Conservation (phyloP, 2,329 filamentous ascomycete species). For the Aschersonia sp. region DNA sequence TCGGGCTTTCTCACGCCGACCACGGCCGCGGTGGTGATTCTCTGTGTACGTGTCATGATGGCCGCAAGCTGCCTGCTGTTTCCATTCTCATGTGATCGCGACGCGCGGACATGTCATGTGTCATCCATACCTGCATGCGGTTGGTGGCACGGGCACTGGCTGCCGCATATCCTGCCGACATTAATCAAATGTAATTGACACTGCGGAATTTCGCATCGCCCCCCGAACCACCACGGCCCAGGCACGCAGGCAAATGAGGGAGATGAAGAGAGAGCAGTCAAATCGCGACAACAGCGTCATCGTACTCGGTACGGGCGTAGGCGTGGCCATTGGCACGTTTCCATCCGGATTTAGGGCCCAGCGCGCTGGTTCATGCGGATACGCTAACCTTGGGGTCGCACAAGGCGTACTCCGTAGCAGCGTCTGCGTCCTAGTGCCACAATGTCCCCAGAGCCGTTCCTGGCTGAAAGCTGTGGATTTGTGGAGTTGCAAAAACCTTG, state of each 20-base stretch:
- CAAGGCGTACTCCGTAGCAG: neutral
- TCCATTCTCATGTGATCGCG: neutral
- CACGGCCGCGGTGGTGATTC: neutral
- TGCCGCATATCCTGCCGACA: neutral
- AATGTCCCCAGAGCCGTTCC: neutral
- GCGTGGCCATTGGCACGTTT: slow-evolving; percentile 3
- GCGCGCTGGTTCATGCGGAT: slow-evolving; percentile 4
- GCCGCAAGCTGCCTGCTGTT: neutral
- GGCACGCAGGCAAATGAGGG: no score
- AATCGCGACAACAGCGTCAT: no score
- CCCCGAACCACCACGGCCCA: no score
- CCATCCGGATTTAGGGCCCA: slow-evolving; percentile 4
- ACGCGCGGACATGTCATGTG: neutral
- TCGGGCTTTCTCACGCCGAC: neutral
- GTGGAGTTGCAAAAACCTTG: neutral
- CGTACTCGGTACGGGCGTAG: neutral
- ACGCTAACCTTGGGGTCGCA: slow-evolving; percentile 5
- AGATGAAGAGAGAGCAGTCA: no score
- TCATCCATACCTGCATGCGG: neutral
- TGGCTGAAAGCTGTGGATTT: neutral
- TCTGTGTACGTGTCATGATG: neutral
- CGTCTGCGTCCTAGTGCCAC: neutral
- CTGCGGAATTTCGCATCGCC: neutral
- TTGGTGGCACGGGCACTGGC: neutral
- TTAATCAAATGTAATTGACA: neutral